Conservation (phyloP, 768 basidiomycete genomes). For the Boletellus sp. region DNA sequence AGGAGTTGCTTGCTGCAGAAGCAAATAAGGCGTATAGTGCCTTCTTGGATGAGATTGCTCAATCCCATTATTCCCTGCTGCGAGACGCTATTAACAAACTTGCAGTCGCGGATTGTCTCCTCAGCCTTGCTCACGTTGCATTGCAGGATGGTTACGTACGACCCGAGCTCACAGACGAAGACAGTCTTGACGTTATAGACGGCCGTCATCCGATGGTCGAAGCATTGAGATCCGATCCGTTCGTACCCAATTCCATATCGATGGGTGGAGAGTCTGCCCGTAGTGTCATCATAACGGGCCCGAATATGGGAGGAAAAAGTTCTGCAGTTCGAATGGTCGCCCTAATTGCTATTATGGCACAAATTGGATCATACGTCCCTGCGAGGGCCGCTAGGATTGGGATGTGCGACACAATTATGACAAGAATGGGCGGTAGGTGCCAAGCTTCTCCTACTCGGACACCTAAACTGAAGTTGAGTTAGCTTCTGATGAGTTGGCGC, state of each 20-base stretch:
- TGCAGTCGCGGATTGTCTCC: constrained; percentile 81
- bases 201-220: constrained; percentile 96
- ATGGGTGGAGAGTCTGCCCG: constrained; percentile 54
- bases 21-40: constrained; percentile 60
- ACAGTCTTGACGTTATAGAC: constrained; percentile 67
- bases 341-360: constrained; percentile 70
- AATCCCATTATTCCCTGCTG: constrained; percentile 64
- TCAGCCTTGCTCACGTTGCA: constrained; percentile 79
- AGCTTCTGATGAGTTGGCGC: constrained; percentile 85
- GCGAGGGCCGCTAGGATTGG: constrained; percentile 69
- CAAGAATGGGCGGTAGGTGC: constrained; percentile 80
- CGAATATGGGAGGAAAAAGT: constrained; percentile 88
- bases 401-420: constrained; percentile 81
- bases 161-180: constrained; percentile 68
- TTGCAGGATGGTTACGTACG: constrained; percentile 72
- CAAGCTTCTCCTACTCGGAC: not conserved
- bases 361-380: constrained; percentile 93
- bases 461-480: not conserved
- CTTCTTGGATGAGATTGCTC: constrained; percentile 68
- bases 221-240: constrained; percentile 68
- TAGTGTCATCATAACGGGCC: constrained; percentile 76
- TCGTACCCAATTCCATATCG: constrained; percentile 75
- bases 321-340: constrained; percentile 78
- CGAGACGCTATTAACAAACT: constrained; percentile 77
- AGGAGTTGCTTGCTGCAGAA: constrained; percentile 67